Evolutionary conservation across 2,329 filamentous ascomycete species (phyloP), one percentile per base, ranked within the genome.

Genomic region (Neofusicoccum parvum): DNA sequence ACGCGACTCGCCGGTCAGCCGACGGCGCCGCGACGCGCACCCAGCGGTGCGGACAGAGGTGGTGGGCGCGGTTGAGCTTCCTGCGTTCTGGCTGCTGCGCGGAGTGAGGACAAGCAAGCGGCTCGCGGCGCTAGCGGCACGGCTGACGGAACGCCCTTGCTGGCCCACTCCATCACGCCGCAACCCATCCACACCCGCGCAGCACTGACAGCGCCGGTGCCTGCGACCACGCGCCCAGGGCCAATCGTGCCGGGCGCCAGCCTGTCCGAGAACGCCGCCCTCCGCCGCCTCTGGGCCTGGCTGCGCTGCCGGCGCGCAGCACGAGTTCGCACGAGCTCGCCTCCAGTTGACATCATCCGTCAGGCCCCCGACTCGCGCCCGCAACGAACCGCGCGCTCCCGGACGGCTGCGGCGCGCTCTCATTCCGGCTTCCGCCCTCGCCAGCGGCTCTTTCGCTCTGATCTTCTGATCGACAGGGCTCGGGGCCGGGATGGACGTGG

Each of bases 391-490:
- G 56, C 41, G 56, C 56, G 2, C 23, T 60, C 41, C 56, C 41
- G 41, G 27, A 14, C 41, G 41, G 41, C 56, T 46, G 37, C 37
- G 56, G 41, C 27, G 27, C 27, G 27, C 27, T 23, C 23, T 23
- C 23, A 23, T 23, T 23, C 23, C 23, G 23, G 23, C 23, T 23
- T 23, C 23, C 23, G 23, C 23, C 23, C 23, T 23, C 23, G 23
- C 23, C 23, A 23, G 17, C 41, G 23, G 50, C 62, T 64, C 62
- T 54, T 48, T n/a, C 34, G 50, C 39, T 41, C 17, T n/a, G 51
- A 65, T 65, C 63, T 54, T 59, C 63, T 58, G 63, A 65, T 65
- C 63, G 53, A 58, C 63, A 65, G 51, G 63, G 53, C 51, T 43
- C 32, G 43, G 41, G 41, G 39, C 34, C 50, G 50, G 50, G 34